Evolutionary conservation across 352 stramenopile species (phyloP).

Genomic region (Phytophthora pseudosyringae): DNA sequence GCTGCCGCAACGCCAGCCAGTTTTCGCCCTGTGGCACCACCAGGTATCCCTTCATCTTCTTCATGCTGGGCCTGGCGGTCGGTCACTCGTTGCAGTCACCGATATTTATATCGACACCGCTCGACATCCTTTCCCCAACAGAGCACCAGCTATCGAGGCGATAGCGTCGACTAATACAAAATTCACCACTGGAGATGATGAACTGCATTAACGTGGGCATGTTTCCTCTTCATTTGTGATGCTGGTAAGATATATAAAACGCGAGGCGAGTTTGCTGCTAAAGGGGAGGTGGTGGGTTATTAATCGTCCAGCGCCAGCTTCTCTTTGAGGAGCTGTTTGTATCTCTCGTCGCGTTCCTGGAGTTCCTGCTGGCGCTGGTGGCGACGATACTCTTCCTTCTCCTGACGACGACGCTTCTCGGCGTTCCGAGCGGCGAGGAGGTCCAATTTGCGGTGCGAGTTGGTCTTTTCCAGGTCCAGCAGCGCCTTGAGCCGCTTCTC

Average conservation of each 20-base stretch:
- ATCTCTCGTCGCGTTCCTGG: conserved; percentile 63
- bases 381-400: conserved; percentile 88
- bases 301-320: conserved; percentile 75
- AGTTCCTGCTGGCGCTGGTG: conserved; percentile 70
- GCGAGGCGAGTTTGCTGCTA: conserved; percentile 6
- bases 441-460: conserved; percentile 92
- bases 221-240: conserved; percentile 3
- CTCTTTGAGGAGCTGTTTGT: conserved; percentile 81
- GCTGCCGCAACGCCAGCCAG: conserved; percentile 38
- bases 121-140: too few relatives aligned
- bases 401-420: conserved; percentile 90
- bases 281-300: conserved; percentile 10
- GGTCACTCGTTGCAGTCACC: neutral
- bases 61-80: conserved; percentile 8
- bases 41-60: conserved; percentile 52
- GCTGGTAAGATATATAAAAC: conserved; percentile 25
- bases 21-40: conserved; percentile 53
- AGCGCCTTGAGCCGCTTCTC: conserved; percentile 94
- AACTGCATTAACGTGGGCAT: neutral
- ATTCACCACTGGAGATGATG: neutral
- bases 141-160: too few relatives aligned
- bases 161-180: too few relatives aligned
- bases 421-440: conserved; percentile 90
- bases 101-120: conserved; percentile 1
- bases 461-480: conserved; percentile 94